Base-by-base conservation (phyloP, 2,329 filamentous ascomycete species). In the Neofusicoccum parvum region DNA sequence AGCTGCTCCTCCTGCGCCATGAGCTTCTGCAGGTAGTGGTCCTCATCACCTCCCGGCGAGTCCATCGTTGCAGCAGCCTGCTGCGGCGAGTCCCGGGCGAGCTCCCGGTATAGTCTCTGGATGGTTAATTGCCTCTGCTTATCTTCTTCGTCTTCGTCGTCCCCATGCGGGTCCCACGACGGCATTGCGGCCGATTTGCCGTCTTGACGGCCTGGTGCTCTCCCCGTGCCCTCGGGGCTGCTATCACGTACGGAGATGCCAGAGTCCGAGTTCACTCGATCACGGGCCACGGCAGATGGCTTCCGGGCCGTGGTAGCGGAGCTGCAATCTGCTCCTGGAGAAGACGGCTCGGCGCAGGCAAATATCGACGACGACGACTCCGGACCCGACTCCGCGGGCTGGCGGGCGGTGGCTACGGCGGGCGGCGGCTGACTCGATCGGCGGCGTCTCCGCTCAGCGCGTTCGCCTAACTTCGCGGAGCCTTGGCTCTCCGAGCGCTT, bases 241-340 rank as follows among this genome's bases (percentile, higher is more conserved):
- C 74, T 74, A 41, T 71, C 72, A 53, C 73, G 72, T 4, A 75
- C 68, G 15, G 77, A 76, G 49, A 72, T 73, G 48, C 70, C 72
- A 62, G 71, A 72, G 34, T 72, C 70, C 45, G 67, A 70, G 53
- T 67, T 65, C 45, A 66, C 59, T 10, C 56, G 63, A 9, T 64
- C 45, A 54, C 49, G 54, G 50, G 48, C 62, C 17, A 62, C 27
- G 48, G 56, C 48, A 20, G 58, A 58, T 9, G 63, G 51, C 36
- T 65, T 65, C 56, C 41, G 56, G 49, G 48, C 27, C 17, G 20
- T 27, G 49, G 41, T 53, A 51, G 49, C 62, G 49, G 49, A 54
- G 62, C 32, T 34, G 48, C 48, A 50, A 41, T 56, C 49, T 46
- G 10, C 56, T 48, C n/a, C 43, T 36, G 45, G 43, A 60, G 56